Percentiles rank a stretch among this genome's conserved stretches.
These are phyloP conservation scores for Plectranthus barbatus DNA, from an alignment of 257 asterid species.

Conservation along the genomic window DNA sequence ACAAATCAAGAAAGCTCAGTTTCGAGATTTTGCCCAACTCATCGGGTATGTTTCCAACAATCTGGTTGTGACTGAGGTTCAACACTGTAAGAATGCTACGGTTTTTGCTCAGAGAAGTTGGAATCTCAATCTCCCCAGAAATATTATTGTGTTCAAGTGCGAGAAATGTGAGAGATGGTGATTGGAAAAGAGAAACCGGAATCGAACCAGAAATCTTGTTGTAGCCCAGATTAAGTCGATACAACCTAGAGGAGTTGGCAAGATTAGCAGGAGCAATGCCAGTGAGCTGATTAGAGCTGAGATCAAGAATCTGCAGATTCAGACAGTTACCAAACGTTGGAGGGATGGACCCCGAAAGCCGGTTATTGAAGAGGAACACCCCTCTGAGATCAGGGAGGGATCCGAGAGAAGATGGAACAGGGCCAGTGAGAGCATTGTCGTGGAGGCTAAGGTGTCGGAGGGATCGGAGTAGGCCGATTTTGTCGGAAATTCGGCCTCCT, in stretches of 20 bases:
- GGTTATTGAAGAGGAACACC: slow-evolving; percentile 69
- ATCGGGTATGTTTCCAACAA: slow-evolving; percentile 45
- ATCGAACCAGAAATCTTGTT: slow-evolving; percentile 61
- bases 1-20: slow-evolving; percentile 42
- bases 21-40: slow-evolving; percentile 28
- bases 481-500: slow-evolving; percentile 67
- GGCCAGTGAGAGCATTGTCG: slow-evolving; percentile 59
- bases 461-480: slow-evolving; percentile 53
- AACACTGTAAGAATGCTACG: slow-evolving; percentile 34
- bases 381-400: slow-evolving; percentile 67
- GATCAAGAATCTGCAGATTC: slow-evolving; percentile 63
- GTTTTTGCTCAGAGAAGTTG: slow-evolving; percentile 38
- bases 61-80: slow-evolving; percentile 37
- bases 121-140: slow-evolving; percentile 29
- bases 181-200: slow-evolving; percentile 34
- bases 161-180: slow-evolving; percentile 53
- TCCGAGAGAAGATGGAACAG: slow-evolving; percentile 55
- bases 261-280: slow-evolving; percentile 47
- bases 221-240: slow-evolving; percentile 62
- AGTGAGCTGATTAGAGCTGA: slow-evolving; percentile 56
- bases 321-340: slow-evolving; percentile 51
- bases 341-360: slow-evolving; percentile 68
- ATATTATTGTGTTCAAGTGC: slow-evolving; percentile 61
- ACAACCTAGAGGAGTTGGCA: slow-evolving; percentile 49
- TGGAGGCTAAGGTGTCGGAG: slow-evolving; percentile 76